A percentile compares a stretch with the other conserved stretches of the same genome.
These are phyloP conservation scores for Vitis cinerea DNA, from an alignment of 164 flowering plant genomes.

Conservation along the genomic window DNA sequence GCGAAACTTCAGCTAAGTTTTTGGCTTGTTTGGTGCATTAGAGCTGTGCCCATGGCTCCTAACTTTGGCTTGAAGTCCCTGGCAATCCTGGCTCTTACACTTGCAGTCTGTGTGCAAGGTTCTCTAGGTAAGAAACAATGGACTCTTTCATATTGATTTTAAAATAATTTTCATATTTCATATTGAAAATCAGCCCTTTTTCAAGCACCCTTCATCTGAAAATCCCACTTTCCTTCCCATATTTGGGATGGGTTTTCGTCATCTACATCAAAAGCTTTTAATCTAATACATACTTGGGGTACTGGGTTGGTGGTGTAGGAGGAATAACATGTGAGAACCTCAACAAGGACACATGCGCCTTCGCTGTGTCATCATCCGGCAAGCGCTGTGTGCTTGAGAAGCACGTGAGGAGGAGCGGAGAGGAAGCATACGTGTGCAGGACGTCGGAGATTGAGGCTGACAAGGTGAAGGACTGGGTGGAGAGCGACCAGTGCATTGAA, in stretches of 20 bases:
- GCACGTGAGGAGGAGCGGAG: slow-evolving; percentile 37
- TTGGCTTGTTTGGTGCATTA: no score
- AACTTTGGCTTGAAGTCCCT: slow-evolving; percentile 9
- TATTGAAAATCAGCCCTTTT: no score
- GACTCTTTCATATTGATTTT: neutral
- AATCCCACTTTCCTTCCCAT: no score
- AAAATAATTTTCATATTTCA: no score
- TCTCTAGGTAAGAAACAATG: slow-evolving; percentile 18
- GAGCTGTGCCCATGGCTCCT: slow-evolving; percentile 18
- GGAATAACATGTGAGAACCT: slow-evolving; percentile 47
- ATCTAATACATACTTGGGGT: no score
- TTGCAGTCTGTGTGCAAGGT: slow-evolving; percentile 24
- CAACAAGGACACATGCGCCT: slow-evolving; percentile 47
- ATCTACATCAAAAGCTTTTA: no score
- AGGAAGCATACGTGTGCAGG: slow-evolving; percentile 40
- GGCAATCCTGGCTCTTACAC: slow-evolving; percentile 19
- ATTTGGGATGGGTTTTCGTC: no score
- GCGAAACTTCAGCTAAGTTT: no score
- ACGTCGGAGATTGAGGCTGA: slow-evolving; percentile 61
- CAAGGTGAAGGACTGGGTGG: slow-evolving; percentile 41
- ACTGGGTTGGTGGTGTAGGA: slow-evolving; percentile 24
- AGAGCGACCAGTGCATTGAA: slow-evolving; percentile 51
- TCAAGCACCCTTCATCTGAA: no score
- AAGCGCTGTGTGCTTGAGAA: slow-evolving; percentile 72
- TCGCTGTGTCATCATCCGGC: slow-evolving; percentile 56